Evolutionary conservation across 495 filamentous ascomycete genomes (phyloP).

Genomic region (Talaromyces stipitatus): DNA sequence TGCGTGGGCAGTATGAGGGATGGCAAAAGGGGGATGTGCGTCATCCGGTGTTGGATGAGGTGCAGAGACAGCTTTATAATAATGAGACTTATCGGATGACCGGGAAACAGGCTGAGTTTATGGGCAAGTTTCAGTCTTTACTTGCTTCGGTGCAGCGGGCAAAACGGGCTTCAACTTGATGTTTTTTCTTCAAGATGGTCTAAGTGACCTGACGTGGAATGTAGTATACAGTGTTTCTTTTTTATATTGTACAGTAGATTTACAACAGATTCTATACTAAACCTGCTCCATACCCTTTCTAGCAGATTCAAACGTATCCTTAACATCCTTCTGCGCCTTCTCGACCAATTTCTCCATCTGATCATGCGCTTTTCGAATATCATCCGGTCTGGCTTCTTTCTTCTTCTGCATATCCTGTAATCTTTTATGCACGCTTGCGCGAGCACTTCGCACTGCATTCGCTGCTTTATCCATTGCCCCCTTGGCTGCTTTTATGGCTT

Average conservation of each 20-base stretch:
- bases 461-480: conserved; percentile 55
- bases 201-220: background rate
- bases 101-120: conserved; percentile 32
- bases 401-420: conserved; percentile 51
- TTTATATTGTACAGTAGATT: conserved; percentile 12
- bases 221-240: conserved; percentile 7
- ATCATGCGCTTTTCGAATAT: conserved; percentile 56
- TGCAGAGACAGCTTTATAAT: conserved; percentile 32
- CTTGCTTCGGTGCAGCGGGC: conserved; percentile 21
- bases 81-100: conserved; percentile 37
- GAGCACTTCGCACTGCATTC: conserved; percentile 44
- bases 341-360: conserved; percentile 72
- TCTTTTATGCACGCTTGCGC: conserved; percentile 54
- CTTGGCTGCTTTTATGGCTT: conserved; percentile 45
- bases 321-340: conserved; percentile 57
- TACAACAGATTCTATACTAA: conserved; percentile 17
- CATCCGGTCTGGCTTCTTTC: conserved; percentile 54
- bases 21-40: background rate
- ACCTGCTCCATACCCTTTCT: conserved; percentile 49
- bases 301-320: conserved; percentile 57
- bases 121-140: conserved; percentile 37
- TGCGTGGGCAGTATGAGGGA: conserved; percentile 41
- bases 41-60: conserved; percentile 16
- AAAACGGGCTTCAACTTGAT: conserved; percentile 10
- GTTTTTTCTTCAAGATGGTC: background rate